These are phyloP conservation scores for Nakaseomyces glabratus DNA, from an alignment of 1,139 yeast genomes.

Conservation along the genomic window DNA sequence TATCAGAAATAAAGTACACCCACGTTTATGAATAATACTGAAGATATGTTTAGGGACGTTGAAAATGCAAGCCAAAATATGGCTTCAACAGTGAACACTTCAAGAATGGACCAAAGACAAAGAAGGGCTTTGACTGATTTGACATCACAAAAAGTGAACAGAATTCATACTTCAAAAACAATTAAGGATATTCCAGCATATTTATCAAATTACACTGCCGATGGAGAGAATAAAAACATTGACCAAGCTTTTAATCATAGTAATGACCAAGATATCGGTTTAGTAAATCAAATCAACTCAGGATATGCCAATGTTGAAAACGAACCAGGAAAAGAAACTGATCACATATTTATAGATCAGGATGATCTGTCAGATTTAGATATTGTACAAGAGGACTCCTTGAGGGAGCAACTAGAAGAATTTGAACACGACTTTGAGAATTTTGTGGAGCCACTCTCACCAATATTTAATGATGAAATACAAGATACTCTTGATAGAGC, in stretches of 20 bases:
- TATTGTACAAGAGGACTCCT: background rate
- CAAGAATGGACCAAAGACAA: conserved; percentile 6
- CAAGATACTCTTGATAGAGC: conserved; percentile 35
- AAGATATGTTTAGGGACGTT: too few species aligned
- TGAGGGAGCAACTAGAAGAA: conserved; percentile 5
- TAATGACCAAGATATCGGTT: too few species aligned
- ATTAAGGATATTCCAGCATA: conserved; percentile 6
- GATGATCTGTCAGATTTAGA: conserved; percentile 4
- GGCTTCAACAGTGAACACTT: conserved; percentile 3
- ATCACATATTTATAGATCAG: conserved; percentile 12
- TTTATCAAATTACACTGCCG: conserved; percentile 1
- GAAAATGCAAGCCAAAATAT: too few species aligned
- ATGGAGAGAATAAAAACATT: too few species aligned
- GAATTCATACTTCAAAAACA: conserved; percentile 7
- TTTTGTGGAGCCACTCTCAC: conserved; percentile 27
- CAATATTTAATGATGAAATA: conserved; percentile 19
- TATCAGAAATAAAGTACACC: too few species aligned
- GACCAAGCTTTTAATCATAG: too few species aligned
- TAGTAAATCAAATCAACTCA: background rate
- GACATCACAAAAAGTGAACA: conserved; percentile 18
- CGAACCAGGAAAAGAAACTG: conserved; percentile 23
- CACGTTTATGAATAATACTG: too few species aligned
- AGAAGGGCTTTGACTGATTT: conserved; percentile 22
- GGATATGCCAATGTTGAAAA: conserved; percentile 9
- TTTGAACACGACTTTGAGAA: conserved; percentile 27